Conservation (phyloP, 768 basidiomycete genomes). For the Suillus variegatus region DNA sequence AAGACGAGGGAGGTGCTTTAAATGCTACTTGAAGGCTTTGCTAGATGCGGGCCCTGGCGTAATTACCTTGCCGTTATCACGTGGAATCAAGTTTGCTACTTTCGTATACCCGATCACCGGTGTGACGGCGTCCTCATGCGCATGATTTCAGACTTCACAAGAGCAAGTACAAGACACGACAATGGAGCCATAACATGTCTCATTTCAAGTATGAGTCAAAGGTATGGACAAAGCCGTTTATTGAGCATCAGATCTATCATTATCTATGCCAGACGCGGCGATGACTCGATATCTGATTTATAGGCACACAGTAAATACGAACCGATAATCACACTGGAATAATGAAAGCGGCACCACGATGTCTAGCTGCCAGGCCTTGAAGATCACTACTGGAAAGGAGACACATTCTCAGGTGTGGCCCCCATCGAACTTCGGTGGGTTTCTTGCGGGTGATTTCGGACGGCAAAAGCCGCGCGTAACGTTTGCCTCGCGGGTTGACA, state of each 20-base stretch:
- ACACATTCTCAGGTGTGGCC: not conserved
- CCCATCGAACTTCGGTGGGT: not conserved
- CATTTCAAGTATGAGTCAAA: not conserved
- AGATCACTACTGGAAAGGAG: not conserved
- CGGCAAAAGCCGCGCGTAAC: conserved; percentile 11
- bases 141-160: conserved; percentile 1
- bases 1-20: conserved; percentile 16
- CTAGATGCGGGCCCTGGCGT: conserved; percentile 1
- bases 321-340: not conserved
- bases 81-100: conserved; percentile 18
- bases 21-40: not conserved
- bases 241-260: not conserved
- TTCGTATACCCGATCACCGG: conserved; percentile 10
- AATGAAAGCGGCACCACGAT: not conserved
- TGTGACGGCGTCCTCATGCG: not conserved
- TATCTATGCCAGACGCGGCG: not conserved
- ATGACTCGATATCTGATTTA: not conserved
- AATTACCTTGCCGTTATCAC: conserved; percentile 28
- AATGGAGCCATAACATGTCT: not conserved
- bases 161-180: not conserved
- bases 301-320: not conserved
- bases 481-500: not conserved
- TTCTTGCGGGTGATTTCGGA: conserved; percentile 14
- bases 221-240: not conserved
- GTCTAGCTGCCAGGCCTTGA: not conserved